Evolutionary conservation across 2,329 filamentous ascomycete genomes (phyloP), one percentile per base, ranked within the genome.

Genomic region (Zelopaecilomyces penicillatus): DNA sequence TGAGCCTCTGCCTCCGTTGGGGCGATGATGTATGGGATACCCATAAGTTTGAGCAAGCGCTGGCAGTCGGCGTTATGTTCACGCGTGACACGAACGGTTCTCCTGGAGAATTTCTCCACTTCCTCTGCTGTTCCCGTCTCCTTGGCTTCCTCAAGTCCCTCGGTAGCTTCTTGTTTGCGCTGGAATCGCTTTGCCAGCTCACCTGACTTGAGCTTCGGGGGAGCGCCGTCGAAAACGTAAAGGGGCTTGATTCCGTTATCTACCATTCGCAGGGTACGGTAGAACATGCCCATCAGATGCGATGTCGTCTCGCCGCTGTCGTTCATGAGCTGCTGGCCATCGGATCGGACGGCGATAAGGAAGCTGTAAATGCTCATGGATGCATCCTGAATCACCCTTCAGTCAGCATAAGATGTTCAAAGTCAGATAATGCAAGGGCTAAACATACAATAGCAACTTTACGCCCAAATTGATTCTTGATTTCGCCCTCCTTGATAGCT

Each of bases 331-430:
- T 96, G 89, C 65, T 98, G 88, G 56, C 93, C 93, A 57, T 95
- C 89, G 58, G 90, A 96, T 56, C 93, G 89, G 44, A 98, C 93
- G 41, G 93, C 93, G 63, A 98, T 93, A 49, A 98, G 80, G 73
- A 98, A 98, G 67, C 87, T 95, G 76, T 98, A 98, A 60, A 98
- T 90, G 68, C 87, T 95, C 93, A 98, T 98, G 39, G 93, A 98
- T 38, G 65, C 65, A 58, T 68, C 65, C 65, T 67, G 36, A 27
- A 11, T 37, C 31, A 9, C 29, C 26, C 5, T 27, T 6, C 29
- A 11, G 9, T 46, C 41, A 46, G 44, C 35, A 38, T 34, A 30
- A 6, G 34, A 8, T 10, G 19, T 12, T 3, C 9, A 34, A 12
- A 34, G 8, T 30, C n/a, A n/a, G 32, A 5, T 29, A 37, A 32